Conservation (phyloP, 177 flowering plant species). For the Tripterygium wilfordii region DNA sequence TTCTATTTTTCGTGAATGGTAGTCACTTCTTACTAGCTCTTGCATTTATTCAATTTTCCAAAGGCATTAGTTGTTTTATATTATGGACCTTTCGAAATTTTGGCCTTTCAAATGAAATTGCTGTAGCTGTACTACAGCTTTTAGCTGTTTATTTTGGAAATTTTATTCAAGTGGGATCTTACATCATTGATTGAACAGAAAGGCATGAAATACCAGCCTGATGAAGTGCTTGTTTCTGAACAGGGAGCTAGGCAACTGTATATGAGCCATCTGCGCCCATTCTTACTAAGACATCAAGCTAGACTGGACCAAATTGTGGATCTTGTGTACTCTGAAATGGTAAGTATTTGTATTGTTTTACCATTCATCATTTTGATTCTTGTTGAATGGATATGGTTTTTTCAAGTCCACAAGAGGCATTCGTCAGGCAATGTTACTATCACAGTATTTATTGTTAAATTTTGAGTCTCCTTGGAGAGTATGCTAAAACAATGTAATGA, state of each 20-base stretch:
- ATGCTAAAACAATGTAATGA: no score
- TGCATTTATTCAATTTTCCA: background rate
- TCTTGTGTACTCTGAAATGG: conserved; percentile 42
- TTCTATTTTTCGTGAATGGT: background rate
- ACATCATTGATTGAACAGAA: background rate
- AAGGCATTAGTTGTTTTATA: no score
- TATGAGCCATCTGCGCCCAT: conserved; percentile 53
- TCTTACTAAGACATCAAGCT: conserved; percentile 59
- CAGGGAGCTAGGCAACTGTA: conserved; percentile 72
- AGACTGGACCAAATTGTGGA: conserved; percentile 44
- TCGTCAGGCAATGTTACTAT: no score
- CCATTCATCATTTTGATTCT: background rate
- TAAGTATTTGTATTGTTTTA: conserved; percentile 10
- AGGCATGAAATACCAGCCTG: no score
- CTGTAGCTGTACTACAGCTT: no score
- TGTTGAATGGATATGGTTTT: background rate
- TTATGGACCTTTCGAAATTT: background rate
- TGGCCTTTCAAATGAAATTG: background rate
- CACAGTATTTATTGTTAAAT: no score
- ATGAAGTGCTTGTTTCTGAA: conserved; percentile 10
- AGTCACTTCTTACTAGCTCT: background rate
- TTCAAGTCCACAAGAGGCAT: no score
- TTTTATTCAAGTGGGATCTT: background rate
- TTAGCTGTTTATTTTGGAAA: background rate
- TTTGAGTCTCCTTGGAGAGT: background rate